These are phyloP conservation scores for Mortierella sp. DNA, from an alignment of 371 early-diverging fungal species.

Conservation along the genomic window DNA sequence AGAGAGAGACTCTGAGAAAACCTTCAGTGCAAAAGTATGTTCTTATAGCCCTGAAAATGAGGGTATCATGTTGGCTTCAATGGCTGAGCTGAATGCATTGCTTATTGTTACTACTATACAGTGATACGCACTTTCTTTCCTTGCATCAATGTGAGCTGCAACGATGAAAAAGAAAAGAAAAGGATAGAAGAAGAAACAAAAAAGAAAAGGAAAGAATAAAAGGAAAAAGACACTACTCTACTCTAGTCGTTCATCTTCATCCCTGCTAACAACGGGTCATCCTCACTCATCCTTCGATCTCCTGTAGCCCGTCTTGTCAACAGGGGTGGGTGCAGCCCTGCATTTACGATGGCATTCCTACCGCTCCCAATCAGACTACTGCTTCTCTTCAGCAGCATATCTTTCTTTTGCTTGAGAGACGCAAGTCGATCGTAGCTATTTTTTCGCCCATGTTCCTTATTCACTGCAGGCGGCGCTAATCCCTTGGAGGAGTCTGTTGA, in stretches of 20 bases:
- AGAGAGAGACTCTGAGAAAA: too few species aligned
- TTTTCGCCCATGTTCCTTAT: slow-evolving; percentile 25
- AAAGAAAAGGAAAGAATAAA: neutral
- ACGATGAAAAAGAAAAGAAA: neutral
- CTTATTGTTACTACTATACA: neutral
- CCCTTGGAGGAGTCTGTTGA: too few species aligned
- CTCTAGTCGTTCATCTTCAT: slow-evolving; percentile 10
- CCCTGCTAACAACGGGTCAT: slow-evolving; percentile 40
- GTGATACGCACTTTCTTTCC: neutral
- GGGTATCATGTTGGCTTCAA: too few species aligned
- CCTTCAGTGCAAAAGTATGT: too few species aligned
- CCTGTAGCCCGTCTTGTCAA: slow-evolving; percentile 18
- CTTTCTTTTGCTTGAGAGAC: slow-evolving; percentile 27
- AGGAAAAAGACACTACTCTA: neutral
- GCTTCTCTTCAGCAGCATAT: slow-evolving; percentile 26
- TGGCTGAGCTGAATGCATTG: neutral
- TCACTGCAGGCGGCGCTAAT: too few species aligned
- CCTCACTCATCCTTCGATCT: slow-evolving; percentile 43
- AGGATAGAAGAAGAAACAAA: neutral
- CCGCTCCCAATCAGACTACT: neutral
- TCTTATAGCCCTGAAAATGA: neutral
- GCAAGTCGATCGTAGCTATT: slow-evolving; percentile 31
- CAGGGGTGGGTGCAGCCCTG: too few species aligned
- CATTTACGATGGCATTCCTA: neutral
- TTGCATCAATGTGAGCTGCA: neutral